A percentile compares a stretch with the other conserved stretches of the same genome.
Conservation (phyloP, 306 rosid species). For the Corylus americana region DNA sequence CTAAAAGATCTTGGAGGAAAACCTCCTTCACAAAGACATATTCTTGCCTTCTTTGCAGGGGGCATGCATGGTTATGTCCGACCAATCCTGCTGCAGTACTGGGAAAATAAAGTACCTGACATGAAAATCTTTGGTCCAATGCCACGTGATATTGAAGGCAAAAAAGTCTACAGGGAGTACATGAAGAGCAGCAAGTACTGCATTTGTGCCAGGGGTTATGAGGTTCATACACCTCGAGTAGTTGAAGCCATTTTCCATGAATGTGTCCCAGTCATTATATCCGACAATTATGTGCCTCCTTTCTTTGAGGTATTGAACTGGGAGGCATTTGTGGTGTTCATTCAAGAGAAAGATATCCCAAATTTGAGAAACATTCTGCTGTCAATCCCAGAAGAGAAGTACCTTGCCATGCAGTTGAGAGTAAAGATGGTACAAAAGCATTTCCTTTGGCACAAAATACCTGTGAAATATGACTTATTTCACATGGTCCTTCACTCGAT, state of each 20-base stretch:
- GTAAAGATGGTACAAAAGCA: slow-evolving; percentile 64
- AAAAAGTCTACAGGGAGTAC: slow-evolving; percentile 60
- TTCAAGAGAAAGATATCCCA: slow-evolving; percentile 62
- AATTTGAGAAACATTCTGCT: slow-evolving; percentile 61
- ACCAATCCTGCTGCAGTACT: slow-evolving; percentile 63
- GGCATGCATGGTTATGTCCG: slow-evolving; percentile 76
- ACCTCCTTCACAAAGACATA: slow-evolving; percentile 59
- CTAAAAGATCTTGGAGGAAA: slow-evolving; percentile 49
- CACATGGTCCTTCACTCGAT: slow-evolving; percentile 79
- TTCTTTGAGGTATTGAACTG: slow-evolving; percentile 56
- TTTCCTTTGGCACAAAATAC: slow-evolving; percentile 65
- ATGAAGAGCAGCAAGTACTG: slow-evolving; percentile 87
- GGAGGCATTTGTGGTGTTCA: slow-evolving; percentile 54
- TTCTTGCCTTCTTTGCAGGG: slow-evolving; percentile 80
- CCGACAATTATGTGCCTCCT: slow-evolving; percentile 57
- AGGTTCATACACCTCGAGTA: slow-evolving; percentile 76
- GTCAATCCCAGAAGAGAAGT: slow-evolving; percentile 69
- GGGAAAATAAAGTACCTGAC: slow-evolving; percentile 73
- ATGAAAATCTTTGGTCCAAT: slow-evolving; percentile 82
- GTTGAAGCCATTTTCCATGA: slow-evolving; percentile 65
- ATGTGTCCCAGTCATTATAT: slow-evolving; percentile 56
- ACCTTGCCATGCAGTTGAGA: slow-evolving; percentile 50
- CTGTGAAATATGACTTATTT: slow-evolving; percentile 70
- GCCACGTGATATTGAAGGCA: slow-evolving; percentile 67
- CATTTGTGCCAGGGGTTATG: slow-evolving; percentile 83